Evolutionary conservation across 78 protist species (phyloP).

Genomic region (Speleostelium caveatum): DNA sequence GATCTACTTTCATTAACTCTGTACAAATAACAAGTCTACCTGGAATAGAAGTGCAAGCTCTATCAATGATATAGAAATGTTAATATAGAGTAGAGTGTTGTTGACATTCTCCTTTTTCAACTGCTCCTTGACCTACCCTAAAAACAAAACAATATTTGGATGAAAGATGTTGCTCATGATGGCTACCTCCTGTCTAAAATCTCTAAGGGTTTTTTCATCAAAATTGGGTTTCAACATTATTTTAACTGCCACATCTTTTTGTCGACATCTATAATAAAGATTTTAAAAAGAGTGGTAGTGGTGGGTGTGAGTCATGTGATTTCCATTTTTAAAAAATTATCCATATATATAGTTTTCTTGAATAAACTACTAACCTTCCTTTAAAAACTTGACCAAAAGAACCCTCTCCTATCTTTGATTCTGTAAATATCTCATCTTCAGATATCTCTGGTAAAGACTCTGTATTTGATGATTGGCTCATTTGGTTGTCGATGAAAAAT

Average conservation of each 20-base stretch:
- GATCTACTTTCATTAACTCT: slow-evolving; percentile 76
- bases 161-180: slow-evolving; percentile 84
- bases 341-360: neutral
- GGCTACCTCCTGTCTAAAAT: slow-evolving; percentile 87
- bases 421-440: too few species aligned
- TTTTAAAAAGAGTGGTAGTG: slow-evolving; percentile 65
- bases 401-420: slow-evolving; percentile 96
- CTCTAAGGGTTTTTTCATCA: slow-evolving; percentile 73
- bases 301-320: neutral
- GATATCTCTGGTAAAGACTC: too few species aligned
- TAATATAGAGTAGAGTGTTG: neutral
- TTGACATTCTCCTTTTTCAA: too few species aligned
- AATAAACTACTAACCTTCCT: slow-evolving; percentile 22
- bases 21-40: slow-evolving; percentile 81
- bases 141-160: slow-evolving; percentile 87
- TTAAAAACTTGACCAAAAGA: slow-evolving; percentile 92
- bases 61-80: neutral
- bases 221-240: slow-evolving; percentile 86
- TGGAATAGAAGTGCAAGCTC: slow-evolving; percentile 83
- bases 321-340: neutral
- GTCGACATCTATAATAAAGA: too few species aligned
- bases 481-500: too few species aligned
- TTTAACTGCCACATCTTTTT: slow-evolving; percentile 90
- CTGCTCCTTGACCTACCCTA: too few species aligned
- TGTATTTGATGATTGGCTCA: too few species aligned